These are phyloP conservation scores for Hypericum perforatum DNA, from an alignment of 345 rosid genomes.

Conservation along the genomic window DNA sequence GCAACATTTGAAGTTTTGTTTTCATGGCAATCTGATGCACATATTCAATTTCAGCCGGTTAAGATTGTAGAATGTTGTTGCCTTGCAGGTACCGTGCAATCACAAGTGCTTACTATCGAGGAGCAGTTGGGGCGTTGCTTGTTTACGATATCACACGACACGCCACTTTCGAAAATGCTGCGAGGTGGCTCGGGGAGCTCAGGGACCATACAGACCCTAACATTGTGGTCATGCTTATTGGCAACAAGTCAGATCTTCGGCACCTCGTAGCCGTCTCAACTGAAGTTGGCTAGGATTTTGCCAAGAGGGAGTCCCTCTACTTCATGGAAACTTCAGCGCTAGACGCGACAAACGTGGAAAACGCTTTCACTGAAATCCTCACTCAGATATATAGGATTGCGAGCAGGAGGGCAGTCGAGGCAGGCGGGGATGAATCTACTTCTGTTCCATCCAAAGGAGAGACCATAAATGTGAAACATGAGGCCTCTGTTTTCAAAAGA, in stretches of 20 bases:
- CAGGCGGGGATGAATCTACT: background rate
- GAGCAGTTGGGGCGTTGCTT: background rate
- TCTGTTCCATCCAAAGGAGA: background rate
- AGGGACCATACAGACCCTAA: slow-evolving; percentile 3
- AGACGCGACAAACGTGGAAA: background rate
- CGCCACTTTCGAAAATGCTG: background rate
- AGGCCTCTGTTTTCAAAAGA: background rate
- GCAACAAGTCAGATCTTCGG: slow-evolving; percentile 1
- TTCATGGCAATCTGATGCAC: too few species aligned
- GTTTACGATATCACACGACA: slow-evolving; percentile 1
- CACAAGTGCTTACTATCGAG: slow-evolving; percentile 1
- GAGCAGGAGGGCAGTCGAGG: background rate
- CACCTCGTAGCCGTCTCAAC: slow-evolving; percentile 3
- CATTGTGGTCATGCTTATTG: slow-evolving; percentile 1
- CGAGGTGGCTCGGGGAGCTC: slow-evolving; percentile 1
- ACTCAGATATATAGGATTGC: background rate
- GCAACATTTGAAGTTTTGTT: too few species aligned
- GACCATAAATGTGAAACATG: background rate
- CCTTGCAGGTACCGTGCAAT: background rate
- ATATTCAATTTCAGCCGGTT: too few species aligned
- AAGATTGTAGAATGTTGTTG: background rate
- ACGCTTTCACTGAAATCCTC: background rate
- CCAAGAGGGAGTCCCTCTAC: slow-evolving; percentile 3
- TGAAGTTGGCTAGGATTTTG: background rate
- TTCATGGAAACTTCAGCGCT: slow-evolving; percentile 1